Evolutionary conservation across 345 rosid genomes (phyloP), one percentile per base, ranked within the genome.

Genomic region (Ceriops decandra): DNA sequence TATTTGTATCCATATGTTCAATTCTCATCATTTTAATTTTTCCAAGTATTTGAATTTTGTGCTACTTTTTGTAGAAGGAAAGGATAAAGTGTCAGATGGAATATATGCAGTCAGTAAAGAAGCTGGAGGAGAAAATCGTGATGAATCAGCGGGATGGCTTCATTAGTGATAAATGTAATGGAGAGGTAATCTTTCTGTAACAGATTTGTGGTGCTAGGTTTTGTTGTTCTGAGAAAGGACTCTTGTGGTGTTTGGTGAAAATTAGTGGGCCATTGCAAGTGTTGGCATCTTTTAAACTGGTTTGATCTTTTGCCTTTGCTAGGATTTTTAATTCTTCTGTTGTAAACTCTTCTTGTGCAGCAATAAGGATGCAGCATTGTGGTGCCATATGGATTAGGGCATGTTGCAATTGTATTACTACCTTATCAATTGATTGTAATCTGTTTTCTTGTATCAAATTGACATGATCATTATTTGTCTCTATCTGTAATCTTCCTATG

Each of bases 1-100:
- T 13, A 67, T 46, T 35, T 36, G 60, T 5, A 35, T 21, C 57
- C 26, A 54, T 56, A 5, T 52, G 24, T 36, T 73, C 32, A 17
- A 30, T 28, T 21, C 19, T 15, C 21, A 17, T 31, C 32, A 54
- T 11, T 26, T 22, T 58, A 7, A 60, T 67, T 17, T 27, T 49
- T 35, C 19, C 17, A 35, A 27, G 24, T 17, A 16, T 22, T 63
- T 9, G 30, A n/a, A 4, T 64, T 57, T 17, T 28, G 2, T 68
- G 22, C 9, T 54, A 46, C 57, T 62, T 26, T 62, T 64, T 72
- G 67, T 58, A 77, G 80, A 77, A 72, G 62, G 80, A 77, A 64
- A 77, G 63, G 30, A 76, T 72, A 24, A 77, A 72, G 57, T 77
- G 73, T 67, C 80, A 77, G 76, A 77, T 77, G 73, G 76, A 77